Evolutionary conservation across 2,329 filamentous ascomycete genomes (phyloP).

Genomic region (Fusarium sulawesiense): DNA sequence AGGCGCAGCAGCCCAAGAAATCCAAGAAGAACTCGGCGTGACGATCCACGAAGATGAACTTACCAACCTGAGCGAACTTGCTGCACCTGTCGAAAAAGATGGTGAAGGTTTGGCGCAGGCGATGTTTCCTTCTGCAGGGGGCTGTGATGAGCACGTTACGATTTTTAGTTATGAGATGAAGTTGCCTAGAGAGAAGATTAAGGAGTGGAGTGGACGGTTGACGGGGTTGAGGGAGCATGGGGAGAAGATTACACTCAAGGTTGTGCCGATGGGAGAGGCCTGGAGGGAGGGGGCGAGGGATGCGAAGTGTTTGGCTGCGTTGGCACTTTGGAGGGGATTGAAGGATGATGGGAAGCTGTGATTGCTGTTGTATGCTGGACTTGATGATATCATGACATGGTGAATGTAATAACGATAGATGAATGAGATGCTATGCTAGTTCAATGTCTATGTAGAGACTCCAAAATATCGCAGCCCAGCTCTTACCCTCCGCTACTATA

Average conservation of each 20-base stretch:
- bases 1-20: constrained; percentile 69
- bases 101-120: constrained; percentile 57
- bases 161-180: constrained; percentile 68
- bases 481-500: too few species aligned
- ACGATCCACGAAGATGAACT: constrained; percentile 62
- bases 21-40: constrained; percentile 69
- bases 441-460: too few species aligned
- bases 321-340: constrained; percentile 69
- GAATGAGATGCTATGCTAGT: too few species aligned
- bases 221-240: constrained; percentile 68
- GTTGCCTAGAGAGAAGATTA: constrained; percentile 61
- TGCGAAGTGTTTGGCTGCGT: constrained; percentile 68
- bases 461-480: too few species aligned
- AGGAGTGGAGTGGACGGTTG: constrained; percentile 66
- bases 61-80: constrained; percentile 64
- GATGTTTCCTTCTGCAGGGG: constrained; percentile 69
- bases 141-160: constrained; percentile 70
- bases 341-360: constrained; percentile 58
- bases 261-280: constrained; percentile 66
- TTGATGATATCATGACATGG: neutral
- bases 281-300: constrained; percentile 69
- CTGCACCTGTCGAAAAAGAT: constrained; percentile 47
- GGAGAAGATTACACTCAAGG: constrained; percentile 71
- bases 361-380: neutral
- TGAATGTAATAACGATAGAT: neutral